Base-by-base conservation (phyloP, 345 rosid genomes). In the Bretschneidera sinensis region DNA sequence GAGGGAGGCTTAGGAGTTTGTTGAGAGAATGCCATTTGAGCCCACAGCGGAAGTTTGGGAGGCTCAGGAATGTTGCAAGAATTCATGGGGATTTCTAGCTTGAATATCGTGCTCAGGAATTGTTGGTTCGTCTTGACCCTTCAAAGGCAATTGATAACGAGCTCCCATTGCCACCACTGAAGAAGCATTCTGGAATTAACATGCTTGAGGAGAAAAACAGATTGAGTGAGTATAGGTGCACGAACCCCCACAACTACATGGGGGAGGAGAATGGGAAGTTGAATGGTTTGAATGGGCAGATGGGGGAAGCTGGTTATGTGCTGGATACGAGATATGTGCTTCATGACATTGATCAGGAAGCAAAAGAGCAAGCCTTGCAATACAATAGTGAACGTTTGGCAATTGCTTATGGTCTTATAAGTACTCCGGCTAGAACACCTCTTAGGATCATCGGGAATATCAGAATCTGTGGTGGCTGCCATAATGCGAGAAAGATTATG, bases 381-480 rank as follows among this genome's bases (percentile, higher is more conserved):
- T 84, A 79, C 64, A 83, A 81, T 43, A 84, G 87, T 8, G 85
- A 84, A 77, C 83, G 82, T 20, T 65, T 81, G 71, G 85, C 85
- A 0, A 81, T 84, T 62, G 90, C 85, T 2, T 81, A 81, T 62
- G 90, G 87, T 61, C 74, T 81, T 69, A 84, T 81, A 19, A 81
- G 85, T 51, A 84, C 85, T 5, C 90, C 83, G 0, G 71, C 87
- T 35, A 79, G 87, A 69, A 83, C 69, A 9, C 68, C 85, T 21
- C 78, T 84, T 31, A 73, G 86, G 77, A 75, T 84, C 63, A 84
- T 84, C 64, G 81, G 79, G 79, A 84, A 81, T 49, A 81, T 84
- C 24, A 73, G 89, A n/a, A 84, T 84, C 13, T 84, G 89, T 0
- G 86, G 89, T 3, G 86, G 81, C 57, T 84, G 89, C 60, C 86